phyloP scores from a whole-genome alignment of 2,329 filamentous ascomycete genomes.

The Mycosphaerella arachidis region DNA sequence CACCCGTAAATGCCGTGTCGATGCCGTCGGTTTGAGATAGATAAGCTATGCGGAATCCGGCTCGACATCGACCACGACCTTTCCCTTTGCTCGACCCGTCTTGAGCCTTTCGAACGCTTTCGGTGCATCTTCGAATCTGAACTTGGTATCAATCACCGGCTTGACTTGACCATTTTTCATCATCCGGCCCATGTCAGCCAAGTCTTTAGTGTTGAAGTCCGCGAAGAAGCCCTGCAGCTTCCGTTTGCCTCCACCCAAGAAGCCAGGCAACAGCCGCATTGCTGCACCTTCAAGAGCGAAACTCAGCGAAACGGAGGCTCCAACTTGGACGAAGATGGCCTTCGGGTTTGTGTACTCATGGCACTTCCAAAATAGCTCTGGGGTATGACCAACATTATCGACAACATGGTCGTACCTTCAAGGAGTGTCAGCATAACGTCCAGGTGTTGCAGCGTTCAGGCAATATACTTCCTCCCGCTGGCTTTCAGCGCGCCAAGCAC shows the following conservation, averaged over 20 bases:
- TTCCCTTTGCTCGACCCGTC: constrained; percentile 53
- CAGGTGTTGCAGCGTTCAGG: background rate
- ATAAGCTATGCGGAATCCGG: background rate
- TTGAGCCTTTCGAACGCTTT: constrained; percentile 57
- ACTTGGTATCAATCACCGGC: constrained; percentile 52
- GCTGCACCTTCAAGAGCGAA: constrained; percentile 19
- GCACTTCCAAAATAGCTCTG: constrained; percentile 49
- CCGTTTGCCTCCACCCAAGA: constrained; percentile 49
- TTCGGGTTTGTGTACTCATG: constrained; percentile 48
- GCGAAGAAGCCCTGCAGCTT: constrained; percentile 37
- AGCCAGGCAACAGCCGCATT: constrained; percentile 41
- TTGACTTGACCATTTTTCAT: constrained; percentile 56
- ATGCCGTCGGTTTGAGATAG: too few species aligned
- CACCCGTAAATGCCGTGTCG: background rate
- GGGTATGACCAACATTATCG: constrained; percentile 54
- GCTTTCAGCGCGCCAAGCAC: constrained; percentile 46
- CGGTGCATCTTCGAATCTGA: constrained; percentile 52
- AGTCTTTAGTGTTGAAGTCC: constrained; percentile 40
- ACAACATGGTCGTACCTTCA: constrained; percentile 48
- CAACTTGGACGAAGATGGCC: constrained; percentile 44
- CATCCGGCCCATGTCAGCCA: constrained; percentile 50
- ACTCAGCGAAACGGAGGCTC: constrained; percentile 12
- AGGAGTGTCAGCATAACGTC: background rate
- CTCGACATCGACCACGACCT: constrained; percentile 47
- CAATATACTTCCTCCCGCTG: constrained; percentile 43